These are phyloP conservation scores for Leishmania braziliensis DNA, from an alignment of 208 protist genomes.

Conservation along the genomic window DNA sequence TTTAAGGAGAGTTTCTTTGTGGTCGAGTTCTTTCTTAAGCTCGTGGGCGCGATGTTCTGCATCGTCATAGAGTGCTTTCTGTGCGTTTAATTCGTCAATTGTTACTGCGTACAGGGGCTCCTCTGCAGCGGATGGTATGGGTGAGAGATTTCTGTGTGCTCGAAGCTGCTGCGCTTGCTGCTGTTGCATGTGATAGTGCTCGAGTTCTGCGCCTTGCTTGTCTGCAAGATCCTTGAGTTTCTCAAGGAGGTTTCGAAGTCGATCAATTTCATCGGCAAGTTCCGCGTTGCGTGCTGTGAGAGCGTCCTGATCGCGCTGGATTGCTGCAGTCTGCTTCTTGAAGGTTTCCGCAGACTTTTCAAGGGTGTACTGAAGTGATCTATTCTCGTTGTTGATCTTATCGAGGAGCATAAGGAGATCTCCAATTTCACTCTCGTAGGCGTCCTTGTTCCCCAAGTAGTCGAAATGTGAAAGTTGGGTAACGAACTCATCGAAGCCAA, in stretches of 20 bases:
- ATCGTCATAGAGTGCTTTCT: constrained; percentile 19
- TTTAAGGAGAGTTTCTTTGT: neutral
- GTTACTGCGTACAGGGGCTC: constrained; percentile 56
- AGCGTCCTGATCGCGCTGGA: constrained; percentile 50
- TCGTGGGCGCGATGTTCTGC: constrained; percentile 19
- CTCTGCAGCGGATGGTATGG: constrained; percentile 14
- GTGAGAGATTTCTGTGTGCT: constrained; percentile 44
- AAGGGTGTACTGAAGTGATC: constrained; percentile 53
- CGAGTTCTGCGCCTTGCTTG: constrained; percentile 43
- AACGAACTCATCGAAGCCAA: constrained; percentile 49
- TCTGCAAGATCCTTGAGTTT: constrained; percentile 53
- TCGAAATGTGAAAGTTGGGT: constrained; percentile 39
- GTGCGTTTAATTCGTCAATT: constrained; percentile 39
- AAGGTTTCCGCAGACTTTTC: constrained; percentile 65
- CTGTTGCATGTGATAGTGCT: constrained; percentile 49
- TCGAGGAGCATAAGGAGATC: constrained; percentile 64
- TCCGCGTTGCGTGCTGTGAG: constrained; percentile 41
- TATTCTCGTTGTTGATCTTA: constrained; percentile 59
- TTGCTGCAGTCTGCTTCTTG: constrained; percentile 47
- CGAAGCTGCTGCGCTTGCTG: constrained; percentile 51
- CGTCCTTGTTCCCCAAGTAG: constrained; percentile 52
- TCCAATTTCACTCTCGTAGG: constrained; percentile 65
- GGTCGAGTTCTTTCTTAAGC: neutral
- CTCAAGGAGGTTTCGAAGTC: constrained; percentile 45
- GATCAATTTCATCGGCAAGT: constrained; percentile 48